Evolutionary conservation across 1,139 yeast genomes (phyloP), one percentile per base, ranked within the genome.

Genomic region (Hansenula lynferdii): DNA sequence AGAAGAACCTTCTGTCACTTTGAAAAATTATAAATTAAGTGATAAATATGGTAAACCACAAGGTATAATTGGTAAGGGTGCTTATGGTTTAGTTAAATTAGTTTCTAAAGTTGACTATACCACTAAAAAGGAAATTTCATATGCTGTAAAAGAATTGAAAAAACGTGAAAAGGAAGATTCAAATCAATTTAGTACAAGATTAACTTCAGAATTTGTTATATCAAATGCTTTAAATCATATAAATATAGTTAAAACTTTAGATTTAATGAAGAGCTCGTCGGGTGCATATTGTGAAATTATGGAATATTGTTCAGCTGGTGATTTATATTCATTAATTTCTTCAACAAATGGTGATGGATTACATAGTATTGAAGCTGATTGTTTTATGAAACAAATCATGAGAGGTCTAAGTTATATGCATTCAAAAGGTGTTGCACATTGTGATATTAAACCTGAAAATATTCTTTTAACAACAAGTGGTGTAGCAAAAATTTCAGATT

Each of bases 291-390:
- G 80, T 31, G 87, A 80, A 54, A 83, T 84, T n/a, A 77, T 83
- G 87, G 87, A 80, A 53, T 81, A 77, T 53, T 78, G 87, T 40
- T 74, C 80, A 3, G 82, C 86, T 37, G 92, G 94, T 27, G 89
- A 84, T 58, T 62, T 85, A 28, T 83, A 72, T 50, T 60, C 77
- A 4, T 55, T 73, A 25, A 64, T 74, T 19, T 37, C 42, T 12
- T 44, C 48, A 31, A 47, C 49, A 11, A 49, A 56, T 38, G 62
- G 67, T 5, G 59, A 62, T 6, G 67, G 70, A 2, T 47, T 74
- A 14, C 73, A 75, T 42, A 67, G 77, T 8, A 61, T 75, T 20
- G 87, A 81, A 53, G 70, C 81, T 23, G 89, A 82, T 54, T 82
- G 90, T 56, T 78, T 79, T 49, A 67, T 80, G 59, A 82, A 81